These are phyloP conservation scores for Aspergillus carlsbadensis DNA, from an alignment of 495 filamentous ascomycete genomes.

Conservation along the genomic window DNA sequence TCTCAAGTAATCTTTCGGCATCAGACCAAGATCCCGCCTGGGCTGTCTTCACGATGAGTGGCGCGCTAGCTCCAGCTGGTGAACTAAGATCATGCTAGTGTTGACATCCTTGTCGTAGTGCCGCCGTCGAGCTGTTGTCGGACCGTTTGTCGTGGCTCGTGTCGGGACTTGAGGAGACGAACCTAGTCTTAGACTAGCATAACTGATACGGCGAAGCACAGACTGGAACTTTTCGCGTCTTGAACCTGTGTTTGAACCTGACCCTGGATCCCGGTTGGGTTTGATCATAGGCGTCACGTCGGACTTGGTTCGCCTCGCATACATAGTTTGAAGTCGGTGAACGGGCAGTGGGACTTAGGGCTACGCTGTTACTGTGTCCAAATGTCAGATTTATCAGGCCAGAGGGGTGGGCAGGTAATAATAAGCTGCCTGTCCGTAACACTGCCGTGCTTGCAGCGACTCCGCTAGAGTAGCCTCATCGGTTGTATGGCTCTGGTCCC, in stretches of 20 bases:
- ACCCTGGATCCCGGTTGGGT: constrained; percentile 14
- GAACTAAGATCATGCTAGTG: constrained; percentile 44
- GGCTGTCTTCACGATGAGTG: constrained; percentile 40
- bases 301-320: constrained; percentile 25
- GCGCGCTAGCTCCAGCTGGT: constrained; percentile 29
- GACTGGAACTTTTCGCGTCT: constrained; percentile 25
- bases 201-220: constrained; percentile 26
- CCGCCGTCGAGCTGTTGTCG: constrained; percentile 6
- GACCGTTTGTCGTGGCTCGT: constrained; percentile 12
- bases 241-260: constrained; percentile 16
- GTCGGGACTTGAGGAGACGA: constrained; percentile 3
- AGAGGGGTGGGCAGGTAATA: constrained; percentile 23
- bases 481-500: constrained; percentile 16
- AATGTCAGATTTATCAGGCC: constrained; percentile 19
- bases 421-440: constrained; percentile 13
- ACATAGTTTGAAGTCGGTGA: constrained; percentile 6
- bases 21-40: constrained; percentile 40
- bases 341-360: constrained; percentile 13
- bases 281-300: constrained; percentile 21
- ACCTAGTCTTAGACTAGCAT: constrained; percentile 15
- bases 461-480: constrained; percentile 25
- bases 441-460: constrained; percentile 7
- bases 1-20: constrained; percentile 40
- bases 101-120: constrained; percentile 25
- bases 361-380: constrained; percentile 27